Conservation (phyloP, 2,329 filamentous ascomycete species). For the Colletotrichum nymphaeae region DNA sequence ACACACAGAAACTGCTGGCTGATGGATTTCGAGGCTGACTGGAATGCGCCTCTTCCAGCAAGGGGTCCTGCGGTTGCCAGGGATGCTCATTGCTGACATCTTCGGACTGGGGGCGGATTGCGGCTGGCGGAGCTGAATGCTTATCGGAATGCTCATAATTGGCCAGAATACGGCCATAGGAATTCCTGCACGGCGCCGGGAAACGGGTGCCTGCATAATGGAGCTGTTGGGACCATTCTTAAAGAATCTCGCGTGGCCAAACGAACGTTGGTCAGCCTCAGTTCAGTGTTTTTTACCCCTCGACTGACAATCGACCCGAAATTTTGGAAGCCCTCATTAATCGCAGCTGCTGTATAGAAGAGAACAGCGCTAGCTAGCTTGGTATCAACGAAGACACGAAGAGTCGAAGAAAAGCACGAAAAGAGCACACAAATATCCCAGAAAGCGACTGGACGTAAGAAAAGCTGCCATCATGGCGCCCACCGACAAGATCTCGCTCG, state of each 20-base stretch:
- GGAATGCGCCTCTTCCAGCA: not conserved
- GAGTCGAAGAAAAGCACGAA: not conserved
- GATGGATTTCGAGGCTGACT: not conserved
- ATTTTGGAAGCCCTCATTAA: not conserved
- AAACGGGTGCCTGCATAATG: not conserved
- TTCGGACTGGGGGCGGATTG: not conserved
- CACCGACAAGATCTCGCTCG: slow-evolving; percentile 11
- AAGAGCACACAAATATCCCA: not conserved
- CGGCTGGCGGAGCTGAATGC: slow-evolving; percentile 18
- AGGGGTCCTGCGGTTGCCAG: not conserved
- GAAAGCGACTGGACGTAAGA: no score
- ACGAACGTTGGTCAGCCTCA: not conserved
- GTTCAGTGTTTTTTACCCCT: not conserved
- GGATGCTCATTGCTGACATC: not conserved
- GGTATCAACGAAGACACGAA: not conserved
- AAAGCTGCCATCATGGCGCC: not conserved
- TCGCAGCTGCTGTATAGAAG: not conserved
- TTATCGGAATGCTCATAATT: slow-evolving; percentile 11
- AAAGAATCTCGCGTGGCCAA: not conserved
- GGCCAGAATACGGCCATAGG: slow-evolving; percentile 19
- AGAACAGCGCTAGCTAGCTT: not conserved
- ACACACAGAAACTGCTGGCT: no score
- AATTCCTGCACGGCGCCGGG: not conserved
- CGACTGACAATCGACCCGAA: no score
- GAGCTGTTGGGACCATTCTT: not conserved